Percentiles rank a stretch among this genome's conserved stretches.
Evolutionary conservation across 176 grass and related monocot species (phyloP).

Genomic region (Triticum dicoccoides): DNA sequence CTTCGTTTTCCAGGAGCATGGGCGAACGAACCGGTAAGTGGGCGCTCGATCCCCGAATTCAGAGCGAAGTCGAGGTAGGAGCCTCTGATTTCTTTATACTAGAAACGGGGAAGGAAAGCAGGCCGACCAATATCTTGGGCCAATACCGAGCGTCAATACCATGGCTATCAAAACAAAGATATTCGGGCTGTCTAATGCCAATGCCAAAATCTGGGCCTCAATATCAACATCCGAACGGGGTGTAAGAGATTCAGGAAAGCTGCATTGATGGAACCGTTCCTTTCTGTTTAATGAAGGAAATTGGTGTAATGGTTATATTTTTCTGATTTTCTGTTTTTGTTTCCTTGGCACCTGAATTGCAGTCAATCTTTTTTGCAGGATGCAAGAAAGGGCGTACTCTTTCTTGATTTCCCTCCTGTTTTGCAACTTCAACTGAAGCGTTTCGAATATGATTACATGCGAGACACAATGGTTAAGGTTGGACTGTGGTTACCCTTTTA

Average conservation of each 20-base stretch:
- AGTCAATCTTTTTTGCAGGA: conserved; percentile 58
- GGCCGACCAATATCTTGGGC: no score
- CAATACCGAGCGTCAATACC: no score
- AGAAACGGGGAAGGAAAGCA: no score
- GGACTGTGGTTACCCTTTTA: conserved; percentile 3
- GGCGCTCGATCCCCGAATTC: no score
- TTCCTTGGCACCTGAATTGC: conserved; percentile 18
- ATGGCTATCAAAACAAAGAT: no score
- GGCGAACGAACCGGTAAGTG: no score
- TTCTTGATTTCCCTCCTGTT: conserved; percentile 97
- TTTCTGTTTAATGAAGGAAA: conserved; percentile 16
- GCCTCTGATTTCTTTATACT: no score
- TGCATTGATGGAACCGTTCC: background rate
- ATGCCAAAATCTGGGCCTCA: no score
- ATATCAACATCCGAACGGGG: no score
- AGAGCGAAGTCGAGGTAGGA: no score
- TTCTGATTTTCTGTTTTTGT: conserved; percentile 18
- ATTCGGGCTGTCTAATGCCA: no score
- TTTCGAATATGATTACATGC: conserved; percentile 98
- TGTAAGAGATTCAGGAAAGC: background rate
- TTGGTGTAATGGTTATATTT: conserved; percentile 6
- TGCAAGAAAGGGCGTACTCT: conserved; percentile 94
- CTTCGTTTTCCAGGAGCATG: no score
- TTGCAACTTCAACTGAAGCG: conserved; percentile 98
- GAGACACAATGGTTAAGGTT: conserved; percentile 98